These are phyloP conservation scores for Komagataella kurtzmanii DNA, from an alignment of 805 yeast genomes.

Conservation along the genomic window DNA sequence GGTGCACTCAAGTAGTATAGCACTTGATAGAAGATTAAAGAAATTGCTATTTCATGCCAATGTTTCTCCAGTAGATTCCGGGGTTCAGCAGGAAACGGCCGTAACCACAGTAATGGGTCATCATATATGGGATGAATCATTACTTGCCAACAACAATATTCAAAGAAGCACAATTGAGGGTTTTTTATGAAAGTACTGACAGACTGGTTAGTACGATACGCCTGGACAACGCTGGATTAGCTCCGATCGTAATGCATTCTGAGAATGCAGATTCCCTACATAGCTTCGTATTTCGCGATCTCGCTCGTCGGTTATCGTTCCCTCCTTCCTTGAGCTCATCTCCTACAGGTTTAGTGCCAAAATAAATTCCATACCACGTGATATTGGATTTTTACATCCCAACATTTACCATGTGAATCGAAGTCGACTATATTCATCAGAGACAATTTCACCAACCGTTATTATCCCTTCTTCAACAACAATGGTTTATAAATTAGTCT, in stretches of 20 bases:
- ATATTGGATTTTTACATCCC: background rate
- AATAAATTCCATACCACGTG: background rate
- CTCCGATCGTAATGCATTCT: background rate
- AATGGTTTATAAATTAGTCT: constrained; percentile 60
- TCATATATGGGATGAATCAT: constrained; percentile 5
- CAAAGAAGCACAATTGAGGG: background rate
- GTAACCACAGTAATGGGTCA: constrained; percentile 29
- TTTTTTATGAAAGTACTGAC: background rate
- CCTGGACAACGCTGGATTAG: background rate
- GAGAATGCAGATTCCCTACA: too few relatives aligned
- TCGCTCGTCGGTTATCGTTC: background rate
- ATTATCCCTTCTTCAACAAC: background rate
- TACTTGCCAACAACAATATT: background rate
- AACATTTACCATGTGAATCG: background rate
- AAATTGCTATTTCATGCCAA: constrained; percentile 59
- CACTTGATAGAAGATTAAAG: constrained; percentile 46
- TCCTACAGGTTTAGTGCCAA: background rate
- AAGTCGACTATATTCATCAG: background rate
- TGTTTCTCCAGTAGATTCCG: constrained; percentile 34
- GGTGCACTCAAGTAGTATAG: constrained; percentile 40
- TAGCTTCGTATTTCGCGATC: background rate
- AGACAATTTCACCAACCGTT: background rate
- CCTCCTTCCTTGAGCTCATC: too few relatives aligned
- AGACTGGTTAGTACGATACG: background rate
- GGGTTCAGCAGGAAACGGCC: constrained; percentile 34